phyloP scores from a whole-genome alignment of 2,329 filamentous ascomycete genomes.

The Stagonosporopsis cucurbitacearum region DNA sequence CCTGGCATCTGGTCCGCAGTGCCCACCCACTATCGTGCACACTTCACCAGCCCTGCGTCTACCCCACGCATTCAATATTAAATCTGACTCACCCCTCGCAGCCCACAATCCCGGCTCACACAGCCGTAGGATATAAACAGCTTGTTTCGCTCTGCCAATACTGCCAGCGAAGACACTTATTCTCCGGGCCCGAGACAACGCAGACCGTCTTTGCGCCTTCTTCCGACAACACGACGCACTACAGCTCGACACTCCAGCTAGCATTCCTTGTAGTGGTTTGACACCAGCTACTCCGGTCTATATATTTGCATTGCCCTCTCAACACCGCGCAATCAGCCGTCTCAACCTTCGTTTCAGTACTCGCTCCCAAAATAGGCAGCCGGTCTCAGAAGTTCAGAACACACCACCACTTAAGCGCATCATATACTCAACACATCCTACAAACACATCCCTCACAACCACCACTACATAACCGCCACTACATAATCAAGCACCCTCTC shows the following conservation, averaged over 20 bases:
- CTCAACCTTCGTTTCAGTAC: slow-evolving; percentile 3
- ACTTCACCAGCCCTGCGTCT: slow-evolving; percentile 35
- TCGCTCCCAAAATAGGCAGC: slow-evolving; percentile 1
- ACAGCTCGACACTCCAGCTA: slow-evolving; percentile 26
- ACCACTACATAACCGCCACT: too few species aligned
- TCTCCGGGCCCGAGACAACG: slow-evolving; percentile 42
- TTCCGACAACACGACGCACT: slow-evolving; percentile 14
- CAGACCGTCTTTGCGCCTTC: slow-evolving; percentile 33
- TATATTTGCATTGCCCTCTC: slow-evolving; percentile 27
- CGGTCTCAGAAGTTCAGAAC: slow-evolving; percentile 1
- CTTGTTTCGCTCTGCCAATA: slow-evolving; percentile 32
- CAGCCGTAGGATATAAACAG: slow-evolving; percentile 31
- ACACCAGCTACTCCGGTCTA: slow-evolving; percentile 19
- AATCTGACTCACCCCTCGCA: slow-evolving; percentile 47
- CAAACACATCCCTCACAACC: slow-evolving; percentile 6
- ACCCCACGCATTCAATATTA: slow-evolving; percentile 34
- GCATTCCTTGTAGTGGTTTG: slow-evolving; percentile 15
- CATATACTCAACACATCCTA: background rate
- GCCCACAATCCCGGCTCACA: slow-evolving; percentile 29
- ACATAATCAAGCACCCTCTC: too few species aligned
- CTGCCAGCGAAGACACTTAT: slow-evolving; percentile 39
- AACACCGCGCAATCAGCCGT: slow-evolving; percentile 6
- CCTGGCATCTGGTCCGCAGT: slow-evolving; percentile 22
- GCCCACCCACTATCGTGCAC: slow-evolving; percentile 40
- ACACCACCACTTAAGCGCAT: background rate